Base-by-base conservation (phyloP, 805 yeast species). In the Candida namnaoensis region DNA sequence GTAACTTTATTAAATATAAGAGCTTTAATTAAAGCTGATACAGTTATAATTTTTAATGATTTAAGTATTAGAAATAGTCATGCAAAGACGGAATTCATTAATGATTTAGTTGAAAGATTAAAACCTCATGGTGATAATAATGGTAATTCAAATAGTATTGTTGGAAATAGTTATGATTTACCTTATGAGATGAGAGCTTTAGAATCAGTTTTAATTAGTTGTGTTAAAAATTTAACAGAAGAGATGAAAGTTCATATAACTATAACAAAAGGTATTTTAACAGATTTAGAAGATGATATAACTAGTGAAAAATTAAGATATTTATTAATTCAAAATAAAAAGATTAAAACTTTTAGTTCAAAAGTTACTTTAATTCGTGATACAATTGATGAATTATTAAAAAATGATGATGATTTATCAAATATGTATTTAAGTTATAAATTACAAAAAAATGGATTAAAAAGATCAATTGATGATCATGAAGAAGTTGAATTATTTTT, bases 111-210 rank as follows among this genome's bases (percentile, higher is more conserved):
- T 53, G 71, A 78, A 52, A 80, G 81, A 56, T 66, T 87, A 44
- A 74, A 75, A 48, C 53, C 45, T 27, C 3, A 7, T 10, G 10
- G 7, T 26, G 10, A 7, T 26, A 10, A 7, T 8, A 26, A 26
- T 26, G 10, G 28, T 26, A 26, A 10, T 26, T 26, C 3, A 8
- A 26, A 26, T 26, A 26, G 10, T 26, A 10, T 10, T 26, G 4
- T 10, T 26, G 10, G 7, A 26, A 26, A 57, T 5, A 56, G 61
- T 50, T 63, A 64, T 5, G 70, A 72, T 5, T 65, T 88, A 15
- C 91, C 96, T 0, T 93, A 88, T 60, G 99, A 93, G 56, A 80
- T 90, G 54, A 68, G 95, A 38, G 99, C 97, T 0, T 57, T 93
- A 34, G 99, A 93, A 54, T 80, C 95, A 0, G 83, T 93, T 8